Conservation (phyloP, 2,329 filamentous ascomycete genomes). For the Sporothrix brunneoviolacea region DNA sequence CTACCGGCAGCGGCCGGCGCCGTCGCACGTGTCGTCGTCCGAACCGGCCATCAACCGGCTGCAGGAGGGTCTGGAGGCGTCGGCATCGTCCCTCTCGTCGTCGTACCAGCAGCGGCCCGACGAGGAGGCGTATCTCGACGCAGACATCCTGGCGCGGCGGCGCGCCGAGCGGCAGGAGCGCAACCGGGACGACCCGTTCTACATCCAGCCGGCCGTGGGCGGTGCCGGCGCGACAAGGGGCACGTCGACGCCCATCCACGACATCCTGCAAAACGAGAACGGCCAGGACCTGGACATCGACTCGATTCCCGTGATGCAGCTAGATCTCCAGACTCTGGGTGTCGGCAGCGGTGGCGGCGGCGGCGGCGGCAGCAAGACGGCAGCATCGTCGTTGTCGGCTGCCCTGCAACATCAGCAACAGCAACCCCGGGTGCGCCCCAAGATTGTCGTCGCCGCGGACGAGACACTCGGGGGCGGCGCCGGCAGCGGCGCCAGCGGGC, state of each 20-base stretch:
- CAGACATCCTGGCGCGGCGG: conserved; percentile 65
- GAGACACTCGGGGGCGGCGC: conserved; percentile 54
- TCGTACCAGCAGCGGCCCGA: conserved; percentile 25
- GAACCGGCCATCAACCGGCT: conserved; percentile 52
- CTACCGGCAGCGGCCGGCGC: conserved; percentile 51
- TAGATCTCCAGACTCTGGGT: conserved; percentile 61
- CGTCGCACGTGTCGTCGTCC: conserved; percentile 43
- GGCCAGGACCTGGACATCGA: conserved; percentile 82
- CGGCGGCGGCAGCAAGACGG: conserved; percentile 16
- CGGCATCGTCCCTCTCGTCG: conserved; percentile 16
- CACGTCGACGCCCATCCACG: conserved; percentile 70
- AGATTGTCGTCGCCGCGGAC: conserved; percentile 63
- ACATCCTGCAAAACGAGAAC: conserved; percentile 65
- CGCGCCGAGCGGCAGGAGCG: conserved; percentile 73
- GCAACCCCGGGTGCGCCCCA: conserved; percentile 37
- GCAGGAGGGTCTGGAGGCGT: conserved; percentile 38
- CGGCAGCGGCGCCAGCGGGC: conserved; percentile 32
- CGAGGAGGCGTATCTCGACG: conserved; percentile 62
- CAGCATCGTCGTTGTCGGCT: conserved; percentile 23
- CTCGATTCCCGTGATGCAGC: conserved; percentile 89
- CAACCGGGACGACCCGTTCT: conserved; percentile 91
- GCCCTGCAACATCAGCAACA: conserved; percentile 14
- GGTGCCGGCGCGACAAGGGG: conserved; percentile 34
- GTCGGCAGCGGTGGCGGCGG: conserved; percentile 16
- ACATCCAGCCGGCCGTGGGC: conserved; percentile 52